Base-by-base conservation (phyloP, 225 moss, liverwort and hornwort genomes). In the Climacium dendroides region DNA sequence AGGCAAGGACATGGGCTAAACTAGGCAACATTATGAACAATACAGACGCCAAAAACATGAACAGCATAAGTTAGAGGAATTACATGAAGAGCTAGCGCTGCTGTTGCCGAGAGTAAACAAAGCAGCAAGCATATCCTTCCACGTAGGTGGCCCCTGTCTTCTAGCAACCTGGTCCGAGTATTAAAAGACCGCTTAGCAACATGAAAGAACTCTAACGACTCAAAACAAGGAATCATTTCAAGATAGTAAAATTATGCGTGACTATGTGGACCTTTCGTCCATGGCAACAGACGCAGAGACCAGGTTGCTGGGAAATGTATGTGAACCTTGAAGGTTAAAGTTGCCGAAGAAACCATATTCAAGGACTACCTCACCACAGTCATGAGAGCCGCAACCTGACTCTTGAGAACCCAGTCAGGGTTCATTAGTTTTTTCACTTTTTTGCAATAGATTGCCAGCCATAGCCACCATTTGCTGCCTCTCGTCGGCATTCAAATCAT, bases 311-410 rank as follows among this genome's bases (percentile, higher is more conserved):
- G 35, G 59, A 78, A 63, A 76, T 35, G 48, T 13, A 86, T 73
- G 70, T 63, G 32, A 87, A 37, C 54, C 59, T 28, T 48, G 48
- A 30, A 78, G 19, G 32, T 32, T 69, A 70, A 54, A 62, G 61
- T 35, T 79, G 43, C 48, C 39, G 4, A 52, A 65, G 85, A 78
- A 80, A 28, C n/a, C 45, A 84, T 37, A 32, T 35, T 82, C n/a
- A 84, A 57, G 53, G 11, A 72, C 81, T 63, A 61, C 34, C 92
- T 80, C 78, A 99, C 99, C 95, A 96, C 99, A 72, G 99, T 97
- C 91, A 99, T 97, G 69, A 99, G 96, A 87, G 96, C 94, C 71
- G 99, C 97, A 91, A 94, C 95, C 92, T 96, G 97, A 89, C 96
- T 99, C 92, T 97, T 99, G 5, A 97, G 88, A 52, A 91, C 92